These are phyloP conservation scores for Aspergillus vadensis DNA, from an alignment of 2,329 filamentous ascomycete genomes.

Conservation along the genomic window DNA sequence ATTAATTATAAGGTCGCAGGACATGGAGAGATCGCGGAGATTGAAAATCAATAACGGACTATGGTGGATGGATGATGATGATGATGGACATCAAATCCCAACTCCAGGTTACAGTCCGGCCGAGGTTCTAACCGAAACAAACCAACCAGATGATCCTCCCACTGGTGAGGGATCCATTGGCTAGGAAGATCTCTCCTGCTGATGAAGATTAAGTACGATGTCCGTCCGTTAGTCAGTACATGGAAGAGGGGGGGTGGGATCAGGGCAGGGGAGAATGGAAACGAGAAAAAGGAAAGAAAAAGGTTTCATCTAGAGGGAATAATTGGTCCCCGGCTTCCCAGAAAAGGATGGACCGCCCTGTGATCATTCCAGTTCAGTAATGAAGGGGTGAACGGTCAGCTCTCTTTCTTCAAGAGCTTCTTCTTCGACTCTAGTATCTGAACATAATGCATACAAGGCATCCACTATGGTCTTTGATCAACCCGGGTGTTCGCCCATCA, in stretches of 20 bases:
- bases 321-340: constrained; percentile 19
- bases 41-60: neutral
- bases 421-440: neutral
- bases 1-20: neutral
- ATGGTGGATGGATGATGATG: neutral
- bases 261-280: constrained; percentile 5
- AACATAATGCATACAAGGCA: neutral
- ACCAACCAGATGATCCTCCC: constrained; percentile 16
- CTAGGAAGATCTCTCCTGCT: constrained; percentile 7
- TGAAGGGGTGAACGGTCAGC: constrained; percentile 21
- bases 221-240: neutral
- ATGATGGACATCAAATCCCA: constrained; percentile 13
- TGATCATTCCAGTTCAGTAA: constrained; percentile 23
- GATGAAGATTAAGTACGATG: constrained; percentile 7
- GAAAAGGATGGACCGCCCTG: constrained; percentile 15
- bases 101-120: constrained; percentile 16
- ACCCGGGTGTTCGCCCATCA: neutral
- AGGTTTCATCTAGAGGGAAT: constrained; percentile 12
- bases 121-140: constrained; percentile 22
- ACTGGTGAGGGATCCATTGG: constrained; percentile 12
- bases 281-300: constrained; percentile 5
- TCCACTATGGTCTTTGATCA: neutral
- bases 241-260: neutral
- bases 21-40: neutral
- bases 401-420: neutral